Evolutionary conservation across 176 grass and related monocot species (phyloP).

Genomic region (Themeda triandra): DNA sequence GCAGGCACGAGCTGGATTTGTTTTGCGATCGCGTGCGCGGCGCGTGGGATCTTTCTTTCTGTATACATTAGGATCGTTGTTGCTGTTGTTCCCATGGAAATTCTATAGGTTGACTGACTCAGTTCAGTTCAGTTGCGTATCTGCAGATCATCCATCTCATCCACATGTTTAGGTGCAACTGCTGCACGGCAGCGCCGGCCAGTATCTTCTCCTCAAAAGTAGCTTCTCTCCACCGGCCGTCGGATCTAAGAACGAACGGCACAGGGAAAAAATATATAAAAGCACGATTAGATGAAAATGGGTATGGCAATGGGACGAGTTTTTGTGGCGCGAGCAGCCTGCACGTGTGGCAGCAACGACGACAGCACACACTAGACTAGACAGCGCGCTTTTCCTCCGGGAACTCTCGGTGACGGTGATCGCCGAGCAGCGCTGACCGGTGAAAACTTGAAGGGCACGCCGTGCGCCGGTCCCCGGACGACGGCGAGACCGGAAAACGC

Average conservation of each 20-base stretch:
- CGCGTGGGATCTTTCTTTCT: background rate
- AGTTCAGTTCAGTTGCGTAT: background rate
- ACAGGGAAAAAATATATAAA: background rate
- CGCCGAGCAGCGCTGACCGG: background rate
- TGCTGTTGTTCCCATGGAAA: background rate
- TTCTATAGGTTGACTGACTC: background rate
- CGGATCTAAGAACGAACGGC: background rate
- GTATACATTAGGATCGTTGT: background rate
- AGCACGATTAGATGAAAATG: no score
- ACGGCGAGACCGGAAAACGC: background rate
- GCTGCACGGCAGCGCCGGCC: no score
- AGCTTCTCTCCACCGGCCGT: background rate
- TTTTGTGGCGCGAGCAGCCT: background rate
- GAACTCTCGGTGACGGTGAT: no score
- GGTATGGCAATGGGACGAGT: background rate
- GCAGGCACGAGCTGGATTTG: constrained; percentile 6
- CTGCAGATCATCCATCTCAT: background rate
- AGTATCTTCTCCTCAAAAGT: no score
- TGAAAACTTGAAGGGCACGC: background rate
- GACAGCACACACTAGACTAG: background rate
- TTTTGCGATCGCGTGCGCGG: background rate
- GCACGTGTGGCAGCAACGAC: background rate
- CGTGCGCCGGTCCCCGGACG: background rate
- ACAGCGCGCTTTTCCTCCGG: background rate
- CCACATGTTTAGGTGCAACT: background rate